A percentile compares a stretch with the other conserved stretches of the same genome.
Conservation (phyloP, 2,329 filamentous ascomycete genomes). For the Orbilia quercus region DNA sequence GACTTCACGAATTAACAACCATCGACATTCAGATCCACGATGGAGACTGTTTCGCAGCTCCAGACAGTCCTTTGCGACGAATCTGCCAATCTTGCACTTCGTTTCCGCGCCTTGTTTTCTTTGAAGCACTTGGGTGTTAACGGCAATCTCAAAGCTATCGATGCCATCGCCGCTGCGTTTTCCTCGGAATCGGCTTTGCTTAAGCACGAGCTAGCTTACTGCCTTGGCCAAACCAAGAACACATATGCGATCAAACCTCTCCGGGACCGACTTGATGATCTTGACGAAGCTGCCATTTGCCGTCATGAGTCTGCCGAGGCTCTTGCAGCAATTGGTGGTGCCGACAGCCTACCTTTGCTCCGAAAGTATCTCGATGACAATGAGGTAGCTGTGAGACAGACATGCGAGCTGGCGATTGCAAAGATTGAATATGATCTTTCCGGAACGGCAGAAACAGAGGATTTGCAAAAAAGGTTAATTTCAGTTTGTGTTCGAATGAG, state of each 20-base stretch:
- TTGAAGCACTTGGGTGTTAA: constrained; percentile 89
- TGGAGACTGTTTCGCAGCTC: constrained; percentile 68
- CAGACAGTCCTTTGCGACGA: constrained; percentile 84
- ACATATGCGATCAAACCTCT: constrained; percentile 73
- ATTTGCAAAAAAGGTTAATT: constrained; percentile 79
- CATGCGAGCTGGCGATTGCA: constrained; percentile 95
- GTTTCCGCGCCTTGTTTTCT: constrained; percentile 96
- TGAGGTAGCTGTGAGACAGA: constrained; percentile 86
- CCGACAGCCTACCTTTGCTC: constrained; percentile 78
- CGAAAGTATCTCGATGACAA: constrained; percentile 77
- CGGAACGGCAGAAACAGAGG: constrained; percentile 76
- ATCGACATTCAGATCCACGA: constrained; percentile 8
- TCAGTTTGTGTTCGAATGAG: constrained; percentile 13
- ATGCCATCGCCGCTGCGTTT: constrained; percentile 90
- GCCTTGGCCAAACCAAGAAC: constrained; percentile 89
- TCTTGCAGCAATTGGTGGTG: constrained; percentile 84
- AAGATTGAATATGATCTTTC: constrained; percentile 93
- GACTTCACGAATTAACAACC: too few species aligned
- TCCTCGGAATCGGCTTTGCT: constrained; percentile 85
- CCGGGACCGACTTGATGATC: constrained; percentile 78
- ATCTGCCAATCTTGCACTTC: constrained; percentile 79
- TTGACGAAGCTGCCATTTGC: constrained; percentile 91
- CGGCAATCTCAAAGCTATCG: constrained; percentile 72
- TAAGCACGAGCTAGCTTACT: constrained; percentile 98
- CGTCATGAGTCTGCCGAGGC: constrained; percentile 97